Conservation (phyloP, 352 stramenopile species). For the Globisporangium alternatum region DNA sequence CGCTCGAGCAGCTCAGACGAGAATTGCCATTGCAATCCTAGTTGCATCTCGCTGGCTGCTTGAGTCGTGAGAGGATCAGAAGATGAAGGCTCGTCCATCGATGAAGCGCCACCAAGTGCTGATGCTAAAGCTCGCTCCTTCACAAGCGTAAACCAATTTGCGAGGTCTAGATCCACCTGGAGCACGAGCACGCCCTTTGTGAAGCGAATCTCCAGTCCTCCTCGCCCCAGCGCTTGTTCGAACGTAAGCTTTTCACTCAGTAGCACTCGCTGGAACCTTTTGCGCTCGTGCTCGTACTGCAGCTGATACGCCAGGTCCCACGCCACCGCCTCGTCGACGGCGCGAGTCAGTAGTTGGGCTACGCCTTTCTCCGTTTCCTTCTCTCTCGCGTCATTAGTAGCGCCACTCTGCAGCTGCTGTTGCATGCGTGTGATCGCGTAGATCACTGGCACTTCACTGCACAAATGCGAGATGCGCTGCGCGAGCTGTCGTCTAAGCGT, state of each 20-base stretch:
- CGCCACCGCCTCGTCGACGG: slow-evolving; percentile 43
- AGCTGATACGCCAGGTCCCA: slow-evolving; percentile 26
- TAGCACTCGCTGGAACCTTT: slow-evolving; percentile 25
- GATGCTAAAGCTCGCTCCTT: slow-evolving; percentile 6
- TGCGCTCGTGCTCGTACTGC: slow-evolving; percentile 30
- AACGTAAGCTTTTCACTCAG: slow-evolving; percentile 33
- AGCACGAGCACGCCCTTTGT: slow-evolving; percentile 36
- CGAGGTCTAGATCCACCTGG: slow-evolving; percentile 66
- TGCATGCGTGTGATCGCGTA: slow-evolving; percentile 30
- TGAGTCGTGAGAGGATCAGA: not conserved
- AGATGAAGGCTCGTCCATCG: not conserved
- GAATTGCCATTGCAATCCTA: slow-evolving; percentile 38
- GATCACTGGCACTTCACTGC: slow-evolving; percentile 42
- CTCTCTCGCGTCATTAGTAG: not conserved
- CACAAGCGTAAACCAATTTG: slow-evolving; percentile 62
- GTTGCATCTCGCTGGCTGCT: not conserved
- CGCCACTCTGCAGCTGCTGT: not conserved
- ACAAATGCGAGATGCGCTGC: slow-evolving; percentile 27
- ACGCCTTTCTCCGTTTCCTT: slow-evolving; percentile 18
- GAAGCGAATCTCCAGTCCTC: not conserved
- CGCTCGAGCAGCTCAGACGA: slow-evolving; percentile 42
- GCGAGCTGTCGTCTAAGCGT: slow-evolving; percentile 25
- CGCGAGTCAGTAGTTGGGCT: slow-evolving; percentile 24
- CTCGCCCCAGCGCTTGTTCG: slow-evolving; percentile 13
- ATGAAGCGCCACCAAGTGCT: not conserved